These are phyloP conservation scores for Cicer yamashitae DNA, from an alignment of 306 rosid genomes.

Conservation along the genomic window DNA sequence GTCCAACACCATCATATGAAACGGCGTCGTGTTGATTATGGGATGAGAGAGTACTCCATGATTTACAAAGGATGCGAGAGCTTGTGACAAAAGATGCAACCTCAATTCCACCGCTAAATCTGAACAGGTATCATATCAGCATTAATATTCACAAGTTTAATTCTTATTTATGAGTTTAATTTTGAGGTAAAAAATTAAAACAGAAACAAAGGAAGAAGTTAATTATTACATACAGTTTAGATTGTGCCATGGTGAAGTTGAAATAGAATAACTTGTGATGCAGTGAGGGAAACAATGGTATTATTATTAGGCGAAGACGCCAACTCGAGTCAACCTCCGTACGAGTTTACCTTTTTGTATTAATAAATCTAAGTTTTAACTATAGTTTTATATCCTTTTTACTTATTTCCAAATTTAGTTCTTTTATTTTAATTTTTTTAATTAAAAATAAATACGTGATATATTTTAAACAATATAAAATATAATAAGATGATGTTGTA, in stretches of 20 bases:
- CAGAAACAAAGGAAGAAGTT: neutral
- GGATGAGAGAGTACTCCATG: conserved; percentile 40
- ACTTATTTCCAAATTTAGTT: too few species aligned
- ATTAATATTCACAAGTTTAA: neutral
- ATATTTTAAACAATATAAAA: too few species aligned
- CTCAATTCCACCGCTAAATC: neutral
- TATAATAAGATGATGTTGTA: too few species aligned
- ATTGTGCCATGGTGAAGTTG: neutral
- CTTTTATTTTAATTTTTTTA: too few species aligned
- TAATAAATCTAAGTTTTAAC: too few species aligned
- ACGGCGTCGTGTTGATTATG: neutral
- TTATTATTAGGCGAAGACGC: too few species aligned
- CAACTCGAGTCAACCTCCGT: too few species aligned
- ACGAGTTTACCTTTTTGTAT: too few species aligned
- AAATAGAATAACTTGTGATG: too few species aligned
- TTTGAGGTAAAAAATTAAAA: neutral
- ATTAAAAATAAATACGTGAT: too few species aligned
- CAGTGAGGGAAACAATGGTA: too few species aligned
- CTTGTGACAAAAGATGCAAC: conserved; percentile 4
- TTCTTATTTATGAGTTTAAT: neutral
- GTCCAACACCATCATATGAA: conserved; percentile 10
- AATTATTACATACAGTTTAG: neutral
- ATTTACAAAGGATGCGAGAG: neutral
- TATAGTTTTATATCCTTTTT: too few species aligned
- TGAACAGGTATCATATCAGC: neutral